phyloP scores from a whole-genome alignment of 2,329 filamentous ascomycete species.

The Hypoxylon sp. region DNA sequence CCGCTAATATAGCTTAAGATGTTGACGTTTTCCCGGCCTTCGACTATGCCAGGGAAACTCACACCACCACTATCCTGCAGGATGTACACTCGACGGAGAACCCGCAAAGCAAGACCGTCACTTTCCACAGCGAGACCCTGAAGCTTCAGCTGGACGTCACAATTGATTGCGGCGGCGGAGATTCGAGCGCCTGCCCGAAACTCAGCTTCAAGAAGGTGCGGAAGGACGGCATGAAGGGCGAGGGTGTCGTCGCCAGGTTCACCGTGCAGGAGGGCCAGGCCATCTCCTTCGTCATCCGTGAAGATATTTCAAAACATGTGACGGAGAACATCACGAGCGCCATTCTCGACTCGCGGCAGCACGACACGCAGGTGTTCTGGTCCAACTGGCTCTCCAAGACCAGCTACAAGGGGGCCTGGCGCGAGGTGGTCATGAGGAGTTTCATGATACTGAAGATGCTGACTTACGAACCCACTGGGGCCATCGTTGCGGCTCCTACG shows the following conservation, averaged over 20 bases:
- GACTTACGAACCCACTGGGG: slow-evolving; percentile 82
- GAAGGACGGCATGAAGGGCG: slow-evolving; percentile 65
- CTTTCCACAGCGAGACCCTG: slow-evolving; percentile 69
- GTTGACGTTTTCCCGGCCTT: slow-evolving; percentile 80
- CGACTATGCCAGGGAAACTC: slow-evolving; percentile 73
- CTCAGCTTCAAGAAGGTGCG: slow-evolving; percentile 67
- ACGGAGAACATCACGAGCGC: slow-evolving; percentile 68
- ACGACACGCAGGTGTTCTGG: slow-evolving; percentile 79
- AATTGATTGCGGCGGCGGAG: slow-evolving; percentile 68
- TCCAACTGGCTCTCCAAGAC: slow-evolving; percentile 78
- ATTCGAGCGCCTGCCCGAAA: slow-evolving; percentile 60
- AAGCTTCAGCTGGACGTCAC: slow-evolving; percentile 76
- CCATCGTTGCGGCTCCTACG: slow-evolving; percentile 80
- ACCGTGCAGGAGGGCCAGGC: slow-evolving; percentile 73
- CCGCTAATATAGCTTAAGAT: slow-evolving; percentile 54
- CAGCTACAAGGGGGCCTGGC: slow-evolving; percentile 77
- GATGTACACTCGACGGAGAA: slow-evolving; percentile 55
- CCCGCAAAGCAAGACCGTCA: slow-evolving; percentile 68
- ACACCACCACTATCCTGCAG: slow-evolving; percentile 68
- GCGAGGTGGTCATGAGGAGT: slow-evolving; percentile 77
- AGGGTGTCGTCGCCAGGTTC: slow-evolving; percentile 72
- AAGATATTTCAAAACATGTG: slow-evolving; percentile 68
- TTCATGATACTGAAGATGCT: slow-evolving; percentile 81
- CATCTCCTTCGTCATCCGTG: slow-evolving; percentile 75
- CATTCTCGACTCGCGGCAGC: slow-evolving; percentile 71